Conservation (phyloP, 306 rosid genomes). For the Astragalus glycyphyllos region DNA sequence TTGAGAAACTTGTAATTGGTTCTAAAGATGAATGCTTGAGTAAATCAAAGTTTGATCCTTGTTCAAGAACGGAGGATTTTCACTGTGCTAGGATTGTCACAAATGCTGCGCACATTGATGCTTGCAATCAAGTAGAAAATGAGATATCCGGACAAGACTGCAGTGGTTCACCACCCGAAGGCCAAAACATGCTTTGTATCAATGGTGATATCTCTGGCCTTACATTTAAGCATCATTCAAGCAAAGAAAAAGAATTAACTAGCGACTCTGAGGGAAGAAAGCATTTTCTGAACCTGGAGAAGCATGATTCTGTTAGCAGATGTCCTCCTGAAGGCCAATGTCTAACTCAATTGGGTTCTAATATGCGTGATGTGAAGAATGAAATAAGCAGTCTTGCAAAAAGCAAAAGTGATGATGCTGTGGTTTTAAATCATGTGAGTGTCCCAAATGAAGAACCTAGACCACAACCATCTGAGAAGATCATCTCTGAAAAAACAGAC, state of each 20-base stretch:
- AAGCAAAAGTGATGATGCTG: slow-evolving; percentile 34
- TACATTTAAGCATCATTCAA: slow-evolving; percentile 27
- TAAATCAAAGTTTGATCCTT: slow-evolving; percentile 19
- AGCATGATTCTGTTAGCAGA: slow-evolving; percentile 20
- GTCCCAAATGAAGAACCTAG: slow-evolving; percentile 47
- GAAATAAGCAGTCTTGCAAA: slow-evolving; percentile 22
- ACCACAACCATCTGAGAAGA: slow-evolving; percentile 53
- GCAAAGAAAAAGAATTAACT: slow-evolving; percentile 27
- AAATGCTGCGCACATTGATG: slow-evolving; percentile 28
- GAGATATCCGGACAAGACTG: background rate
- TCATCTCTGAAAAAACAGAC: slow-evolving; percentile 33
- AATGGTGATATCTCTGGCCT: slow-evolving; percentile 15
- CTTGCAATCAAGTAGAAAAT: slow-evolving; percentile 25
- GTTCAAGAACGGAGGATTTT: slow-evolving; percentile 5
- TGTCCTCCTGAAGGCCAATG: slow-evolving; percentile 38
- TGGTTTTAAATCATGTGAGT: slow-evolving; percentile 43
- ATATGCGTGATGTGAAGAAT: slow-evolving; percentile 32
- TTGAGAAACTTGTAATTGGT: slow-evolving; percentile 31
- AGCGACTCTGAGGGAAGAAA: slow-evolving; percentile 16
- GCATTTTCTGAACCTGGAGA: slow-evolving; percentile 34
- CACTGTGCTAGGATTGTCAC: slow-evolving; percentile 34
- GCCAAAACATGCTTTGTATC: slow-evolving; percentile 20
- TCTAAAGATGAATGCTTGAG: slow-evolving; percentile 18
- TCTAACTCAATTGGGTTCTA: slow-evolving; percentile 26
- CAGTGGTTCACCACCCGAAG: slow-evolving; percentile 33